Conservation (phyloP, 768 basidiomycete species). For the Tricholoma furcatifolium region DNA sequence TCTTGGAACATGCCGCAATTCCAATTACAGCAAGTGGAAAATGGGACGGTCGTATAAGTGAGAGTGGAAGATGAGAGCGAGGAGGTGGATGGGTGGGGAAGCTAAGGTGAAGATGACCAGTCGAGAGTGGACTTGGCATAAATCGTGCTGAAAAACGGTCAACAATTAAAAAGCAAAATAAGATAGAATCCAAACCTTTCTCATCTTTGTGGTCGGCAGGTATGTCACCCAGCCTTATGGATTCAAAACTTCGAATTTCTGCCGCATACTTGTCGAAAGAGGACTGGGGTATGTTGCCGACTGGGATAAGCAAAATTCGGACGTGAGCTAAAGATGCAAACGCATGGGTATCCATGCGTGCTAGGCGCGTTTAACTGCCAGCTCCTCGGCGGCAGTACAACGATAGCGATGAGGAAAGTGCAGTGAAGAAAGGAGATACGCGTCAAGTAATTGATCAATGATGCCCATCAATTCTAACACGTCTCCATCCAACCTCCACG, state of each 20-base stretch:
- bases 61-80: constrained; percentile 62
- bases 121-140: constrained; percentile 72
- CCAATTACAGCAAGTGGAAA: constrained; percentile 90
- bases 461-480: neutral
- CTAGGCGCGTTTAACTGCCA: constrained; percentile 8
- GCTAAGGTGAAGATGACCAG: constrained; percentile 79
- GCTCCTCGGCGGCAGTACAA: neutral
- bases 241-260: constrained; percentile 72
- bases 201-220: constrained; percentile 78
- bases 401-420: neutral
- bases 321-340: constrained; percentile 87
- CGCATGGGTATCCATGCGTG: constrained; percentile 62
- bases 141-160: constrained; percentile 65
- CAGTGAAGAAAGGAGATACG: neutral
- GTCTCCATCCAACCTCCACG: constrained; percentile 7
- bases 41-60: constrained; percentile 74
- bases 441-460: neutral
- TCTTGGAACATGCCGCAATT: constrained; percentile 66
- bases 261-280: constrained; percentile 72
- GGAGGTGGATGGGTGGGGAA: constrained; percentile 77
- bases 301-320: constrained; percentile 81
- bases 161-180: neutral
- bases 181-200: constrained; percentile 45
- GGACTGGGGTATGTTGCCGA: constrained; percentile 69
- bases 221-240: constrained; percentile 78